These are phyloP conservation scores for Viridothelium virens DNA, from an alignment of 495 filamentous ascomycete species.

Conservation along the genomic window DNA sequence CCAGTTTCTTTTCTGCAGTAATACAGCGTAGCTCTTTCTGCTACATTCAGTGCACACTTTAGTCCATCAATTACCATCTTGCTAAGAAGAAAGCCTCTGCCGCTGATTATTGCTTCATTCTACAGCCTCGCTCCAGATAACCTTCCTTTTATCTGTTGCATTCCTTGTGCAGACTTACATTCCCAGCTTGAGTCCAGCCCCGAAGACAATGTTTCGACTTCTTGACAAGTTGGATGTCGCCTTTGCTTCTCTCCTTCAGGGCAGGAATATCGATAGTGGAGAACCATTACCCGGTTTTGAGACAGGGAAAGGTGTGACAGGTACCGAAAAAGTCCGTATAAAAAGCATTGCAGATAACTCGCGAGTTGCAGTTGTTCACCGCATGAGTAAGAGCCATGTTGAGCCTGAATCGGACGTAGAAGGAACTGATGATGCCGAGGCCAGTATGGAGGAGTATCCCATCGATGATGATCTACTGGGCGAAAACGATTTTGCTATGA, in stretches of 20 bases:
- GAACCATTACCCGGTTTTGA: constrained; percentile 60
- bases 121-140: constrained; percentile 71
- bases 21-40: neutral
- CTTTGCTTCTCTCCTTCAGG: constrained; percentile 63
- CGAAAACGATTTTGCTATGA: constrained; percentile 51
- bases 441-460: constrained; percentile 36
- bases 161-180: constrained; percentile 59
- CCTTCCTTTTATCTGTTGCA: constrained; percentile 71
- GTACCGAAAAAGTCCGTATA: constrained; percentile 76
- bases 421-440: constrained; percentile 30
- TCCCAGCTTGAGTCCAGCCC: constrained; percentile 57
- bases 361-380: constrained; percentile 56
- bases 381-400: constrained; percentile 41
- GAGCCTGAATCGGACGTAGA: constrained; percentile 33
- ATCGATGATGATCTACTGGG: constrained; percentile 31
- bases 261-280: constrained; percentile 57
- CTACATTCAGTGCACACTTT: neutral
- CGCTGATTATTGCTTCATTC: constrained; percentile 1
- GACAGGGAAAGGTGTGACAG: constrained; percentile 32
- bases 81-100: neutral
- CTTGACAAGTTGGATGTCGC: constrained; percentile 70
- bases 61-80: neutral
- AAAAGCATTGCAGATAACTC: constrained; percentile 66
- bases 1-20: neutral
- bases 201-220: constrained; percentile 53